Percentiles rank a stretch among this genome's conserved stretches.
Evolutionary conservation across 2,329 filamentous ascomycete species (phyloP).

Genomic region (Cercospora sojina): DNA sequence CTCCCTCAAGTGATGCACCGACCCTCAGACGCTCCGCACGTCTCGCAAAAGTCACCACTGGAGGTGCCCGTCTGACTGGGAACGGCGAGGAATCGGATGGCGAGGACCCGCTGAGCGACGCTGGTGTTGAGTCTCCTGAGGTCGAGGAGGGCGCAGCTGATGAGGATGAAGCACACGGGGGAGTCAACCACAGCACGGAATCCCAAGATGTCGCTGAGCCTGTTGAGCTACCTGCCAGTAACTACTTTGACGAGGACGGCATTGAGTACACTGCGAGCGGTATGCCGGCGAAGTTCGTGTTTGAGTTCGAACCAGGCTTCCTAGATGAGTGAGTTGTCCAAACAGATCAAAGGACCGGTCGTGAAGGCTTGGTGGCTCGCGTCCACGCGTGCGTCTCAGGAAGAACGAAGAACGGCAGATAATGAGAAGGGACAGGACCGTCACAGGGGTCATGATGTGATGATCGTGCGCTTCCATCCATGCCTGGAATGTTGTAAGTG

Average conservation of each 20-base stretch:
- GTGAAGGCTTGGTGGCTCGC: background rate
- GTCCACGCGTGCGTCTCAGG: background rate
- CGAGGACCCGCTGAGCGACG: background rate
- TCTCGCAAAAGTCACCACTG: background rate
- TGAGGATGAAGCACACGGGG: background rate
- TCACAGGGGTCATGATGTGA: background rate
- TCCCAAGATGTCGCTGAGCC: background rate
- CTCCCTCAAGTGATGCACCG: background rate
- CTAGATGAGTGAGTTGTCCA: background rate
- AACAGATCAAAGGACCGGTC: background rate
- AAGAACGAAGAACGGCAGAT: background rate
- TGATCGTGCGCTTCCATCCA: background rate
- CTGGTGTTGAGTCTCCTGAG: background rate
- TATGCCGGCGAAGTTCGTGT: background rate
- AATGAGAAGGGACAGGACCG: background rate
- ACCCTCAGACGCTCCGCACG: background rate
- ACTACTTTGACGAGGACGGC: background rate
- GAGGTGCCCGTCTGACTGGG: background rate
- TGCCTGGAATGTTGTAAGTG: too few relatives aligned
- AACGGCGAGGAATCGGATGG: background rate
- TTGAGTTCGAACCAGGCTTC: background rate
- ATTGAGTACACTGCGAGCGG: background rate
- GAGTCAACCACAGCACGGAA: background rate
- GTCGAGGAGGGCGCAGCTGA: background rate
- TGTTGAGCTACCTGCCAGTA: background rate